Conservation (phyloP, 169 alveolate species). For the Prorocentrum cordatum region DNA sequence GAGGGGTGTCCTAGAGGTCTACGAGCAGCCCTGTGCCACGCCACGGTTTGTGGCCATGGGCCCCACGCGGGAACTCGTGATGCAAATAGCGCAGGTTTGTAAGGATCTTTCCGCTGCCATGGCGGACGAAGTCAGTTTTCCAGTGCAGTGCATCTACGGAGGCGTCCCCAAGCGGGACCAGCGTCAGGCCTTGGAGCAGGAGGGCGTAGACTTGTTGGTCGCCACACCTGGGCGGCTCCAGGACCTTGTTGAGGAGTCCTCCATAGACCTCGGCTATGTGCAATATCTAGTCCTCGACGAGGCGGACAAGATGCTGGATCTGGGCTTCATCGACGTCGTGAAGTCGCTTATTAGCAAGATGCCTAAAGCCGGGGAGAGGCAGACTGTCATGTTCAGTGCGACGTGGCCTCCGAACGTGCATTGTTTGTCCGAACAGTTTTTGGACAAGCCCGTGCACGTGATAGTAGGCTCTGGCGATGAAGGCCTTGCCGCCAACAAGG, state of each 20-base stretch:
- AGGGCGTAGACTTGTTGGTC: constrained; percentile 45
- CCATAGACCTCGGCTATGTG: constrained; percentile 49
- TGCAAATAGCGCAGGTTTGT: constrained; percentile 18
- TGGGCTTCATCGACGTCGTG: constrained; percentile 62
- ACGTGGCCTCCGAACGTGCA: neutral
- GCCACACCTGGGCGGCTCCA: constrained; percentile 50
- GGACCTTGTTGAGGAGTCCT: constrained; percentile 32
- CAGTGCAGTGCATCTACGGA: constrained; percentile 66
- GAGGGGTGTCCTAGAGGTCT: constrained; percentile 18
- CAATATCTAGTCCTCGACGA: constrained; percentile 65
- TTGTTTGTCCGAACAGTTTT: neutral
- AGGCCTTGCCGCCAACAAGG: constrained; percentile 41
- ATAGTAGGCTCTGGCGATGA: constrained; percentile 43
- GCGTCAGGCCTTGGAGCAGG: neutral
- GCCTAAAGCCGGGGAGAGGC: constrained; percentile 35
- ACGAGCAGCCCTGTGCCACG: constrained; percentile 42
- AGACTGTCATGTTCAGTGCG: constrained; percentile 62
- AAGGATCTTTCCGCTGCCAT: neutral
- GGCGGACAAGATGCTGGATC: constrained; percentile 62
- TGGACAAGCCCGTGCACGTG: neutral
- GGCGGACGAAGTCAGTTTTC: neutral
- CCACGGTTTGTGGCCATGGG: constrained; percentile 64
- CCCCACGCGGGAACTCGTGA: constrained; percentile 52
- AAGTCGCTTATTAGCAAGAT: constrained; percentile 20
- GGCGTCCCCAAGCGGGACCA: constrained; percentile 57